Percentiles rank a stretch among this genome's conserved stretches.
Evolutionary conservation across 805 yeast species (phyloP).

Genomic region (Naumovozyma dairenensis): DNA sequence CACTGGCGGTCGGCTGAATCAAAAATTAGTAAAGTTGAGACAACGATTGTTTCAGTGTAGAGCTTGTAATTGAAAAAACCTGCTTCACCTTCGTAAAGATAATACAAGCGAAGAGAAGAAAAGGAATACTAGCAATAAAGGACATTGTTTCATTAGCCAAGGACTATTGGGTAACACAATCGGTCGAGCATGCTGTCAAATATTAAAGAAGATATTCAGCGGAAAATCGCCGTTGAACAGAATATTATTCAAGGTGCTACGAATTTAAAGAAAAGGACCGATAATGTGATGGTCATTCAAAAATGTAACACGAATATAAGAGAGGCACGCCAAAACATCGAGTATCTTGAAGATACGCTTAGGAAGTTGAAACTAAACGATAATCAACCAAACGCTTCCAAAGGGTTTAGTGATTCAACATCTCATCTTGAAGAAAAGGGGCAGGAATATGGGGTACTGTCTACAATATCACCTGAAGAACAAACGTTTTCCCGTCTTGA

Average conservation of each 20-base stretch:
- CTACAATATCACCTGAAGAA: conserved; percentile 31
- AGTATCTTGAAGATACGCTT: conserved; percentile 73
- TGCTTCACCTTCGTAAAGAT: too few species aligned
- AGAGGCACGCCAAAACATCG: conserved; percentile 86
- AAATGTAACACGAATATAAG: conserved; percentile 83
- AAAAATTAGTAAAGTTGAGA: too few species aligned
- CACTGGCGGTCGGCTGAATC: too few species aligned
- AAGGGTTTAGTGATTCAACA: conserved; percentile 3
- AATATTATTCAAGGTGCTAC: conserved; percentile 85
- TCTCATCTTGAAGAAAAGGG: conserved; percentile 6
- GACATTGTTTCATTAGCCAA: background rate
- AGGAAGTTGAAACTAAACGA: conserved; percentile 38
- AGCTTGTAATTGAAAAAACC: too few species aligned
- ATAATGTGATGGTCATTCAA: conserved; percentile 75
- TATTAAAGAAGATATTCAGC: conserved; percentile 52
- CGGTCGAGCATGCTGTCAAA: conserved; percentile 12
- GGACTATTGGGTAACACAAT: background rate
- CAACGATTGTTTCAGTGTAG: too few species aligned
- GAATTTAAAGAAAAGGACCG: conserved; percentile 65
- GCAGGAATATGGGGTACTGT: conserved; percentile 26
- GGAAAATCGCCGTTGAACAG: conserved; percentile 79
- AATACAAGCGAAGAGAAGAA: too few species aligned
- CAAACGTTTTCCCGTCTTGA: conserved; percentile 57
- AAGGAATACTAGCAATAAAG: too few species aligned
- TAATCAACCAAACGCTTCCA: conserved; percentile 1